phyloP scores from a whole-genome alignment of 768 basidiomycete genomes.

The Boletus sp. region DNA sequence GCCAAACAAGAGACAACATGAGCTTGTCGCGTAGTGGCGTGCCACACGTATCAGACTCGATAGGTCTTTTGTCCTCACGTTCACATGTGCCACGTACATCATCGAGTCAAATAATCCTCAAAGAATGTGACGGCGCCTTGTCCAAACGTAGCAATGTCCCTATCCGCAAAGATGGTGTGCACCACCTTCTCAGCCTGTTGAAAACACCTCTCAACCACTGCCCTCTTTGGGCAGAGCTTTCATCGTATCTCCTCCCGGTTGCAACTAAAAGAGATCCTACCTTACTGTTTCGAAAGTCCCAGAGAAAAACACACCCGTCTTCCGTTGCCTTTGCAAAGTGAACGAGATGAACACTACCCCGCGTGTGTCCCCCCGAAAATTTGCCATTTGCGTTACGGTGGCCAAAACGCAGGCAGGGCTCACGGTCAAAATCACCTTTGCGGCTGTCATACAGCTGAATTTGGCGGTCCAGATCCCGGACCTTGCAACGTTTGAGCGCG shows the following conservation, averaged over 20 bases:
- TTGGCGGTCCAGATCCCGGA: slow-evolving; percentile 49
- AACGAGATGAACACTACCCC: slow-evolving; percentile 40
- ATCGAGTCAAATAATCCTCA: slow-evolving; percentile 28
- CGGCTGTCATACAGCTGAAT: slow-evolving; percentile 49
- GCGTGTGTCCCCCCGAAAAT: slow-evolving; percentile 29
- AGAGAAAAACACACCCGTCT: slow-evolving; percentile 44
- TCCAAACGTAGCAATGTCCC: slow-evolving; percentile 43
- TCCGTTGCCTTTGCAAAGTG: slow-evolving; percentile 47
- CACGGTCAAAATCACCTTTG: slow-evolving; percentile 36
- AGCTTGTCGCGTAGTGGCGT: slow-evolving; percentile 7
- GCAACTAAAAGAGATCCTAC: slow-evolving; percentile 30
- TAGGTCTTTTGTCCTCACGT: background rate
- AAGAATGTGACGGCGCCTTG: slow-evolving; percentile 39
- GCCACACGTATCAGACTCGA: slow-evolving; percentile 10
- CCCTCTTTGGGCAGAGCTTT: slow-evolving; percentile 32
- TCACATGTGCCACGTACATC: slow-evolving; percentile 4
- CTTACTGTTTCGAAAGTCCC: slow-evolving; percentile 51
- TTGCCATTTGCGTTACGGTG: slow-evolving; percentile 30
- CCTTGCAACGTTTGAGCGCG: slow-evolving; percentile 31
- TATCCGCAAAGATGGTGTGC: slow-evolving; percentile 41
- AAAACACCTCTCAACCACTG: slow-evolving; percentile 34
- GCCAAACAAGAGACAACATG: slow-evolving; percentile 25
- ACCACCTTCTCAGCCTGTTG: slow-evolving; percentile 35
- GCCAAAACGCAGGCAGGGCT: slow-evolving; percentile 47
- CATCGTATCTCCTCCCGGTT: slow-evolving; percentile 14